Evolutionary conservation across 768 basidiomycete genomes (phyloP), one percentile per base, ranked within the genome.

Genomic region (Trametes cinnabarina): DNA sequence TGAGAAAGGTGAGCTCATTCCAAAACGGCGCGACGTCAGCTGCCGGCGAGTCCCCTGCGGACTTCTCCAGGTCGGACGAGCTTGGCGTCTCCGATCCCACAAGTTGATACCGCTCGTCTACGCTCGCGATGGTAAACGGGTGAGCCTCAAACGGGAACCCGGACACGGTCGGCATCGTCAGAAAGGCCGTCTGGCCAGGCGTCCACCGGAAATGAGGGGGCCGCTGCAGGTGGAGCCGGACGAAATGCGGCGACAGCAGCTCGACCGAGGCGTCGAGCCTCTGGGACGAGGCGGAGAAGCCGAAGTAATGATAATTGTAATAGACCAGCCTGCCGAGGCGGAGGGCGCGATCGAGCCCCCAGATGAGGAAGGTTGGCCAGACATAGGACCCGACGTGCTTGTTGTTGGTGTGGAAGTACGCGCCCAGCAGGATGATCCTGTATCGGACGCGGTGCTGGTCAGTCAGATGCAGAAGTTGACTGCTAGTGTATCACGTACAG

Each of bases 91-190:
- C 40, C 25, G 30, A n/a, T 2, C 50, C 55, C 7, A 28, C 22
- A 17, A 61, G 50, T 44, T 52, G 44, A 32, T 61, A 61, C 26
- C 46, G 60, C 30, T 49, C 30, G 41, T 59, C 57, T 39, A 59
- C 55, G 40, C 53, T 51, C 6, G 81, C 73, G 53, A 86, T 85
- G 0, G 85, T 84, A 69, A 87, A 86, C 2, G 85, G 85, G 58
- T 86, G 85, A 0, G 81, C 69, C 66, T 86, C 81, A 28, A 79
- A 75, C 5, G 79, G 78, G 25, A 75, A 66, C 0, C 51, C 48
- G 11, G 80, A 80, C 6, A 82, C 71, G 1, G 72, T 63, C 4
- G 83, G 82, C 62, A 85, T 70, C 10, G 72, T 75, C 20, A 86
- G 70, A 62, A 77, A 85, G 0, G 75, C 79, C 34, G 76, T 74